Percentiles rank a stretch among this genome's conserved stretches.
Conservation (phyloP, 192 early-diverging fungal species). For the Podila verticillata region DNA sequence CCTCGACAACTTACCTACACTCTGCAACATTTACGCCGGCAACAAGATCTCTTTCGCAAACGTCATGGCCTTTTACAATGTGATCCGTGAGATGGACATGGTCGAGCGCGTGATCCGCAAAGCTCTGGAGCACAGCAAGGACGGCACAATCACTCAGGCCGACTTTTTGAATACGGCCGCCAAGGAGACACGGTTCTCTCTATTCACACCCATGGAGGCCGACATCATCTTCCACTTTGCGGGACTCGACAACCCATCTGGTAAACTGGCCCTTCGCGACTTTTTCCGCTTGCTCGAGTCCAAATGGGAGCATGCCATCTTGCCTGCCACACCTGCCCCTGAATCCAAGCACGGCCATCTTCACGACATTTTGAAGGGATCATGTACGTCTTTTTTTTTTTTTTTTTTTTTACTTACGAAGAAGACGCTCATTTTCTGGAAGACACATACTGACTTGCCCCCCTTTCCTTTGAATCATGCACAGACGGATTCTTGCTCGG, state of each 20-base stretch:
- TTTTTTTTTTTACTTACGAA: too few relatives aligned
- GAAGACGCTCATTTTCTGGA: background rate
- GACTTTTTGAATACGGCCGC: conserved; percentile 70
- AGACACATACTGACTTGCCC: background rate
- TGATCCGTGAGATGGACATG: conserved; percentile 73
- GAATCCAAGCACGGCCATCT: conserved; percentile 29
- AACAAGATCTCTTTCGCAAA: conserved; percentile 72
- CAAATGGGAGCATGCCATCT: conserved; percentile 55
- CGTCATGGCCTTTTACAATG: conserved; percentile 70
- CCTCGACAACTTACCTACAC: conserved; percentile 68
- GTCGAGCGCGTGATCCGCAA: conserved; percentile 67
- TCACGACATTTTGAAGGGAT: conserved; percentile 49
- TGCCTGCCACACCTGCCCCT: conserved; percentile 7
- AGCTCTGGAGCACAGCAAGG: conserved; percentile 57
- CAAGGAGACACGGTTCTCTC: conserved; percentile 62
- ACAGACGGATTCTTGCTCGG: conserved; percentile 78
- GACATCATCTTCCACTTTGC: conserved; percentile 79
- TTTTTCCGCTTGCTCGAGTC: conserved; percentile 64
- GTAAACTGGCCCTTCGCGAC: conserved; percentile 57
- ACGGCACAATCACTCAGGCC: conserved; percentile 65
- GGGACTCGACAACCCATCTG: conserved; percentile 58
- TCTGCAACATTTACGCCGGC: conserved; percentile 67
- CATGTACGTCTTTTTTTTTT: conserved; percentile 12
- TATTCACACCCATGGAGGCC: conserved; percentile 79
- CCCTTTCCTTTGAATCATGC: background rate